Evolutionary conservation across 2,329 filamentous ascomycete genomes (phyloP).

Genomic region (Sclerotinia sclerotiorum): DNA sequence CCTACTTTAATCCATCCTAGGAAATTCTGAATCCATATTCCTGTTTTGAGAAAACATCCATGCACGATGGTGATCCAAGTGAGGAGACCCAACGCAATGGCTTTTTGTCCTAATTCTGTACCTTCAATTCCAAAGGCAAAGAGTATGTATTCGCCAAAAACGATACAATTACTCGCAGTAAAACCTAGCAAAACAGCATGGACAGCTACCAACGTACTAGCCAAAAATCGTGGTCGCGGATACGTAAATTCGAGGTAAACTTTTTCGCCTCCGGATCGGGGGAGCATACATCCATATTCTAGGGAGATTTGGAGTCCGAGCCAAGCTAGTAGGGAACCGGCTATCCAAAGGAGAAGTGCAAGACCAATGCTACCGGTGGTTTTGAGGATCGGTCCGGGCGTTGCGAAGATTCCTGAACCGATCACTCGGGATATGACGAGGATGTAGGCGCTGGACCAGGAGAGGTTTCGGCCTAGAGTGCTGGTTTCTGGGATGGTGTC

Average conservation of each 20-base stretch:
- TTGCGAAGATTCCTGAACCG: constrained; percentile 37
- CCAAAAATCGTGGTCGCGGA: constrained; percentile 51
- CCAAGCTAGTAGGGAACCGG: constrained; percentile 48
- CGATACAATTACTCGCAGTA: constrained; percentile 53
- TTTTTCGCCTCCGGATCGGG: constrained; percentile 51
- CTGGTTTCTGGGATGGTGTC: constrained; percentile 60
- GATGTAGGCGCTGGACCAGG: constrained; percentile 37
- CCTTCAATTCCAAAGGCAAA: constrained; percentile 46
- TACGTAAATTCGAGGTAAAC: constrained; percentile 57
- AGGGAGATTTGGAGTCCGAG: constrained; percentile 48
- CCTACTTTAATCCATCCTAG: constrained; percentile 64
- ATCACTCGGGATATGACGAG: constrained; percentile 38
- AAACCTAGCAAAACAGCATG: constrained; percentile 53
- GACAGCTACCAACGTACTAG: constrained; percentile 53
- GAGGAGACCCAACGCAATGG: constrained; percentile 51
- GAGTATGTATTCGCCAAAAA: constrained; percentile 53
- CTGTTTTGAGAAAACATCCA: constrained; percentile 55
- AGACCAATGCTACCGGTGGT: constrained; percentile 64
- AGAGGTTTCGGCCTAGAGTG: constrained; percentile 50
- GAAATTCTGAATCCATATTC: constrained; percentile 59
- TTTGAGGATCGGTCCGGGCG: constrained; percentile 65
- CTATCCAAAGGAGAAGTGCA: constrained; percentile 54
- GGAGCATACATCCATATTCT: constrained; percentile 49
- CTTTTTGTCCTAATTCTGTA: constrained; percentile 49
- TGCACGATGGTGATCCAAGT: constrained; percentile 59